These are phyloP conservation scores for Corymbia calophylla DNA, from an alignment of 441 rosid species.

Conservation along the genomic window DNA sequence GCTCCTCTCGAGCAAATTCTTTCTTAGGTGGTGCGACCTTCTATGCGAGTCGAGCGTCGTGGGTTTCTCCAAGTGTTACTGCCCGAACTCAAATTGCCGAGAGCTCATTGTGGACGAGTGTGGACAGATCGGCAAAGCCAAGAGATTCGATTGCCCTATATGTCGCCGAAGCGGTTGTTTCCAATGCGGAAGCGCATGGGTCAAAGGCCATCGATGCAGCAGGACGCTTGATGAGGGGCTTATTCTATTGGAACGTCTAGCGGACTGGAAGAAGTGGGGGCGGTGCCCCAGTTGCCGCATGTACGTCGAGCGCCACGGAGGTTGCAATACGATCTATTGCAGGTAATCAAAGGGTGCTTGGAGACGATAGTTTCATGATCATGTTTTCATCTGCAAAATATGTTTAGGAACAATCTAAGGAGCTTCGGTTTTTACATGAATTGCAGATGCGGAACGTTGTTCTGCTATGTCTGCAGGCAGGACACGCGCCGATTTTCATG, in stretches of 20 bases:
- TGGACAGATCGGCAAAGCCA: background rate
- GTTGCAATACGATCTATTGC: background rate
- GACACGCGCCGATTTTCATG: accelerated
- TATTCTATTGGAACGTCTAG: background rate
- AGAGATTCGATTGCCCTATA: constrained; percentile 9
- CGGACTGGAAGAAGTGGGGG: background rate
- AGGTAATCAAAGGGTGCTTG: background rate
- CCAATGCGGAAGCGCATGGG: background rate
- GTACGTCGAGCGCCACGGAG: accelerated
- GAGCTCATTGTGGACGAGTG: constrained; percentile 17
- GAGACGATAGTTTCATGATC: background rate
- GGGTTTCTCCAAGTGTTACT: background rate
- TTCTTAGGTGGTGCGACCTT: constrained; percentile 16
- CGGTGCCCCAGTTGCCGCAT: background rate
- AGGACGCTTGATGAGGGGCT: background rate
- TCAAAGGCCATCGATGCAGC: background rate
- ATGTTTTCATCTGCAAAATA: background rate
- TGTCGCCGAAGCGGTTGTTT: constrained; percentile 17
- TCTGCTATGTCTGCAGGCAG: background rate
- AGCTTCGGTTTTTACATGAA: background rate
- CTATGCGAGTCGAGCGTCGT: background rate
- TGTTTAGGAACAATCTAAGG: background rate
- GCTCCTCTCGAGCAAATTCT: background rate
- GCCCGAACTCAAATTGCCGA: constrained; percentile 16
- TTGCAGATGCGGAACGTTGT: background rate